Evolutionary conservation across 129 eudicot genomes (phyloP), one percentile per base, ranked within the genome.

Genomic region (Flaveria trinervia): DNA sequence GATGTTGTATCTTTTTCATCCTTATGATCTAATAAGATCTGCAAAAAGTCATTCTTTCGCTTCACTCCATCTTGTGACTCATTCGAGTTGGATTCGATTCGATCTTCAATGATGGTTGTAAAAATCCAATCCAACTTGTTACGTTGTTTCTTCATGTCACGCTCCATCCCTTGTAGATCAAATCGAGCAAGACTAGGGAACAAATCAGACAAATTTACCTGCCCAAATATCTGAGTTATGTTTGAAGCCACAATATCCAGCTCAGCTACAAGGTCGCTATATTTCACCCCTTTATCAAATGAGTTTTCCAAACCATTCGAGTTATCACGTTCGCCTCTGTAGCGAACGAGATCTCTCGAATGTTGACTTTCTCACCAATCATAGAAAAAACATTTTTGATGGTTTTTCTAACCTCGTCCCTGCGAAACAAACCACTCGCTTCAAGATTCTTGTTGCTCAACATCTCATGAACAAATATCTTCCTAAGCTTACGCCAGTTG

Each of bases 391-490:
- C 61, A 17, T 54, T 17, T 23, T 54, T 54, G 26, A 54, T 54
- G 61, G 25, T 54, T 54, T 17, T 54, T 54, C 61, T 54, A 54
- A 54, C 61, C 16, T 54, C 61, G 2, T 54, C 61, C 9, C 25
- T 54, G 0, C 61, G 23, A 54, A 54, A 54, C 16, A 15, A n/a
- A 17, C 61, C 61, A 54, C 25, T 54, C n/a, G 23, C 25, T 54
- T n/a, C 61, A 54, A 54, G 61, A 54, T 54, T 54, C 61, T 54
- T 54, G 25, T 17, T 54, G 61, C 61, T 54, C 7, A 54, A 23
- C 25, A 54, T 17, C 61, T 54, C 61, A 54, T 54, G 61, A 8
- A 54, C 57, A 15, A 51, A 51, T 51, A 51, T 51, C 57, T 51
- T 51, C 0, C 57, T 22, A 51, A 51, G 57, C 61, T 54, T 54